Conservation (phyloP, 148 eudicot genomes). For the Heliosperma pusillum region DNA sequence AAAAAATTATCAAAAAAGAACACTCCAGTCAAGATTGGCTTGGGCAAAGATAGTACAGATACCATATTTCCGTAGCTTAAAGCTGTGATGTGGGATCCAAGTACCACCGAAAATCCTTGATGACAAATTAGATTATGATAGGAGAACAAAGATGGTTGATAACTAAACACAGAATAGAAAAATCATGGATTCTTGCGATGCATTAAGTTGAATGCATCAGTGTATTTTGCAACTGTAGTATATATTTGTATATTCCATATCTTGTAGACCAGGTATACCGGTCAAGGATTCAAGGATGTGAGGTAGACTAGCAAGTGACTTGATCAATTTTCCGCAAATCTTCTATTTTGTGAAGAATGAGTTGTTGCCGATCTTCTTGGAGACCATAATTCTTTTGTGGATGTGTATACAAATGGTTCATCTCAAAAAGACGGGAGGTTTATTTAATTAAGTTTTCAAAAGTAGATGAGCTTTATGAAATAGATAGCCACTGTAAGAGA, state of each 20-base stretch:
- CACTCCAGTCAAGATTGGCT: neutral
- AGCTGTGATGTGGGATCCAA: neutral
- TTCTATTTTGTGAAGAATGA: neutral
- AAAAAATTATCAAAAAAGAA: constrained; percentile 6
- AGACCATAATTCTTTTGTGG: neutral
- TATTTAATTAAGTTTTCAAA: neutral
- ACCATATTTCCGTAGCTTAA: neutral
- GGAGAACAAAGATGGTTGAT: neutral
- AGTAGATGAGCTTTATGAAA: neutral
- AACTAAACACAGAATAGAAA: neutral
- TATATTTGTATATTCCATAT: neutral
- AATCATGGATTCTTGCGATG: neutral
- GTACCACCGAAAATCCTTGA: neutral
- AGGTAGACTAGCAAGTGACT: neutral
- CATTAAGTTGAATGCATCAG: neutral
- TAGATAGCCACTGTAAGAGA: neutral
- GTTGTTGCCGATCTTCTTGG: neutral
- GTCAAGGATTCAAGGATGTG: neutral
- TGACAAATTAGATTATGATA: neutral
- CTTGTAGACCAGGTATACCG: neutral
- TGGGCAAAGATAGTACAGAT: neutral
- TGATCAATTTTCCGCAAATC: neutral
- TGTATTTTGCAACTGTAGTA: neutral
- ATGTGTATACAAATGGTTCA: neutral
- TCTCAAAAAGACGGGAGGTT: neutral